These are phyloP conservation scores for Epichloe glyceriae DNA, from an alignment of 2,329 filamentous ascomycete species.

Conservation along the genomic window DNA sequence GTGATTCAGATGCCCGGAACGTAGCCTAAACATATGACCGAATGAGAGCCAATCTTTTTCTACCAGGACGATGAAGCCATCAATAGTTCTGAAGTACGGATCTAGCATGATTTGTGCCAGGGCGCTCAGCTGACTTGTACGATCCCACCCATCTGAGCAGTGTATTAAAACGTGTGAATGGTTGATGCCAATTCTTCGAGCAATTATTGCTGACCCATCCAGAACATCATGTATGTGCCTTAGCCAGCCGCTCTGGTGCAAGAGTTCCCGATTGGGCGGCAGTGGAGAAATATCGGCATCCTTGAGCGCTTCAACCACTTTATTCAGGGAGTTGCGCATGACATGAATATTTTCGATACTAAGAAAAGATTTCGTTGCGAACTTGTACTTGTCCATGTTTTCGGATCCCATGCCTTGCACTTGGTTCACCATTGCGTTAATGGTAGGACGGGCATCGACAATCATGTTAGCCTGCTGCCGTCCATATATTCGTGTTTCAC, in stretches of 20 bases:
- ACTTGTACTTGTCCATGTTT: conserved; percentile 95
- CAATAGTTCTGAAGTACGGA: conserved; percentile 85
- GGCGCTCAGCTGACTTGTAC: conserved; percentile 87
- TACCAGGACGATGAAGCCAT: conserved; percentile 86
- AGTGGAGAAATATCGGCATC: conserved; percentile 80
- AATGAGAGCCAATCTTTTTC: conserved; percentile 98
- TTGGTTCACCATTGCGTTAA: conserved; percentile 93
- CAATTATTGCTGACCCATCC: conserved; percentile 73
- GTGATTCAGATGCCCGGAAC: conserved; percentile 75
- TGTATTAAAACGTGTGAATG: conserved; percentile 95
- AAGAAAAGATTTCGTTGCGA: conserved; percentile 80
- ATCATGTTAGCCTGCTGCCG: conserved; percentile 91
- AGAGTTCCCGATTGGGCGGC: conserved; percentile 65
- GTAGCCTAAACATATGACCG: conserved; percentile 91
- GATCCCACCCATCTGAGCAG: conserved; percentile 97
- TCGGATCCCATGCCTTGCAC: conserved; percentile 87
- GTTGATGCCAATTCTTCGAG: conserved; percentile 75
- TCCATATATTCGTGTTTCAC: conserved; percentile 62
- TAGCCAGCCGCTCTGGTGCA: conserved; percentile 80
- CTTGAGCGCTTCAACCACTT: conserved; percentile 79
- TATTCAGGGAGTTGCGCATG: conserved; percentile 83
- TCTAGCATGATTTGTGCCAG: conserved; percentile 88
- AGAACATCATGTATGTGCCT: conserved; percentile 78
- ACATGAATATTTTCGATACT: conserved; percentile 98
- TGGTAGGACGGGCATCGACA: conserved; percentile 83